Conservation (phyloP, 2,329 filamentous ascomycete genomes). For the Ophiostoma novo-ulmi region DNA sequence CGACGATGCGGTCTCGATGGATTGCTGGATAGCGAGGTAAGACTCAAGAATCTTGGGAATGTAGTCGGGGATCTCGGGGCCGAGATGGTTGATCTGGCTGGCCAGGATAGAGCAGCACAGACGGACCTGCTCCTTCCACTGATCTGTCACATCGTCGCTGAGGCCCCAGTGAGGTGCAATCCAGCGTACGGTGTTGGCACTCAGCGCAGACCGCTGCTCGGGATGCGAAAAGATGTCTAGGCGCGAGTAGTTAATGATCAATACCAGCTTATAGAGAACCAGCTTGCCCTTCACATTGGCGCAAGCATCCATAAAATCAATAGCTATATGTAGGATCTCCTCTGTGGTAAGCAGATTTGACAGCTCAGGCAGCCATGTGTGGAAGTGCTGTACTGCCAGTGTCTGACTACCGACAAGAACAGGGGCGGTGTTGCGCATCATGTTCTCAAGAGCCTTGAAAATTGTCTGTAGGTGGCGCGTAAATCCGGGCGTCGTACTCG, state of each 20-base stretch:
- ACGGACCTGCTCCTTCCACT: slow-evolving; percentile 89
- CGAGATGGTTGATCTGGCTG: slow-evolving; percentile 72
- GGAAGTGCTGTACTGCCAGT: slow-evolving; percentile 89
- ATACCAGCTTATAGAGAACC: slow-evolving; percentile 81
- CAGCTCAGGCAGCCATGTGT: slow-evolving; percentile 94
- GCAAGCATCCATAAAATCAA: slow-evolving; percentile 92
- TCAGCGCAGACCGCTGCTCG: slow-evolving; percentile 67
- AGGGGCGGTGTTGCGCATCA: slow-evolving; percentile 84
- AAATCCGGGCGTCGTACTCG: slow-evolving; percentile 65
- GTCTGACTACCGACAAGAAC: slow-evolving; percentile 92
- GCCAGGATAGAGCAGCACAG: slow-evolving; percentile 90
- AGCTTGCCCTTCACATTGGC: slow-evolving; percentile 82
- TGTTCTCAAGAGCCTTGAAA: slow-evolving; percentile 80
- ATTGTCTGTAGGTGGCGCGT: slow-evolving; percentile 77
- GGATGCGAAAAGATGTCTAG: slow-evolving; percentile 75
- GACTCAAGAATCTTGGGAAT: slow-evolving; percentile 88
- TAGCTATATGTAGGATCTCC: slow-evolving; percentile 85
- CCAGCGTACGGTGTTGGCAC: slow-evolving; percentile 82
- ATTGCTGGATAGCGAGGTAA: slow-evolving; percentile 67
- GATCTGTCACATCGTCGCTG: slow-evolving; percentile 65
- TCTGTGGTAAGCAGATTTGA: slow-evolving; percentile 68
- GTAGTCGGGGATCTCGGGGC: slow-evolving; percentile 78
- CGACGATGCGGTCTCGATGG: slow-evolving; percentile 33
- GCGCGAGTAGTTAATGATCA: slow-evolving; percentile 87
- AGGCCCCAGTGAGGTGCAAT: slow-evolving; percentile 90